Base-by-base conservation (phyloP, 2,329 filamentous ascomycete species). In the Fusarium praegraminearum region DNA sequence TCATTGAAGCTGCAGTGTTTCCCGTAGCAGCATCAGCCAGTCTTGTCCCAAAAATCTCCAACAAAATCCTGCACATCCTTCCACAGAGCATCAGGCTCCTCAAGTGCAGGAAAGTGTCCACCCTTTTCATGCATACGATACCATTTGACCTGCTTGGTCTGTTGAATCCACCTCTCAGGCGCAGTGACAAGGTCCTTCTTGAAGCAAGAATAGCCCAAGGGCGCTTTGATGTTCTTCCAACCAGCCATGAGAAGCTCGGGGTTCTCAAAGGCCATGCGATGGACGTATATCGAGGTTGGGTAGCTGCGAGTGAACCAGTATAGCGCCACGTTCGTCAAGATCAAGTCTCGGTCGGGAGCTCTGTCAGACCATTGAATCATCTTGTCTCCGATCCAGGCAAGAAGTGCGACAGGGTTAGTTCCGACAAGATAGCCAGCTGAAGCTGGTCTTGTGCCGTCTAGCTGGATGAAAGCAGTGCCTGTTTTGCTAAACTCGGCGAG, bases 41-140 rank as follows among this genome's bases (percentile, higher is more conserved):
- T 30, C 33, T 50, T 32, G 3, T 22, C 2, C 64, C 62, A 67
- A 12, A 67, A 67, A 11, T 28, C 40, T 3, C 9, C 32, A 43
- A 71, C 51, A 20, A 71, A 71, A 7, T 69, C 64, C 32, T 66
- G 26, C 6, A 71, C 32, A 18, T 71, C 68, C 2, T 49, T 60
- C 67, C 57, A 71, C 38, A 71, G 28, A 2, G 43, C 9, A 13
- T 71, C 54, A 1, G 68, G 67, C 26, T 58, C 45, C 24, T 71
- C 68, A 16, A 71, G 64, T 8, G 64, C 68, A 51, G 64, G 56
- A 53, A 71, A 71, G 28, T 71, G 68, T 2, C 68, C 68, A 7
- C 68, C 68, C n/a, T 46, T 47, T 1, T 28, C 64, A 18, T 67
- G 62, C 44, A 67, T 62, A 8, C 45, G 57, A 24, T 67, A 52